Evolutionary conservation across 2,329 filamentous ascomycete species (phyloP).

Genomic region (Penicillium hesseltinei): DNA sequence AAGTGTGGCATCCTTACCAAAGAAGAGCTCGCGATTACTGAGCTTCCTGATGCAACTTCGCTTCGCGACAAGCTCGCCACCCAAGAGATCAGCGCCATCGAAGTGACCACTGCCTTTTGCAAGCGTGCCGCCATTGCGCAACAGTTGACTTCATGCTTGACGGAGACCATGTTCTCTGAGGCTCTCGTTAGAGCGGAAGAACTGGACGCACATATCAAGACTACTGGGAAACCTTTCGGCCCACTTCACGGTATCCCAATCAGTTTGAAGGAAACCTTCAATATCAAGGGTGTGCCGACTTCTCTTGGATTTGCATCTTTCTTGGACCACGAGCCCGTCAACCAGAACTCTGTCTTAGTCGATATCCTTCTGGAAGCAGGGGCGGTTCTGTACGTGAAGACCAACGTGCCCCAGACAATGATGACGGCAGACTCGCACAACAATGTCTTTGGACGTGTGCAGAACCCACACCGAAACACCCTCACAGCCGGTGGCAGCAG

Average conservation of each 20-base stretch:
- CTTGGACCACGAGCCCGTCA: constrained; percentile 9
- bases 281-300: constrained; percentile 15
- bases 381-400: constrained; percentile 30
- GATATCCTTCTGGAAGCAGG: constrained; percentile 21
- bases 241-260: constrained; percentile 39
- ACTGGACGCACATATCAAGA: constrained; percentile 29
- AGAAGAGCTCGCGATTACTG: not conserved
- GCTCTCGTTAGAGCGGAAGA: constrained; percentile 32
- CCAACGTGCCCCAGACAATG: constrained; percentile 31
- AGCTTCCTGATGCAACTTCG: not conserved
- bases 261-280: constrained; percentile 30
- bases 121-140: constrained; percentile 39
- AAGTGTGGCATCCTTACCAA: not conserved
- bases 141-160: constrained; percentile 31
- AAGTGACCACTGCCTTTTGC: constrained; percentile 33
- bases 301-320: constrained; percentile 23
- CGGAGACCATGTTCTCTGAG: constrained; percentile 34
- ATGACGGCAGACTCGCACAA: constrained; percentile 28
- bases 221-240: constrained; percentile 23
- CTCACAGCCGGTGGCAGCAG: constrained; percentile 24
- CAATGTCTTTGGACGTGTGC: constrained; percentile 22
- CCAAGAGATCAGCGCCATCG: not conserved
- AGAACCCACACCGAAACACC: constrained; percentile 22
- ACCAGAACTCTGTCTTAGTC: not conserved
- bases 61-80: not conserved